Evolutionary conservation across 2,329 filamentous ascomycete genomes (phyloP), one percentile per base, ranked within the genome.

Genomic region (Aspergillus sp.): DNA sequence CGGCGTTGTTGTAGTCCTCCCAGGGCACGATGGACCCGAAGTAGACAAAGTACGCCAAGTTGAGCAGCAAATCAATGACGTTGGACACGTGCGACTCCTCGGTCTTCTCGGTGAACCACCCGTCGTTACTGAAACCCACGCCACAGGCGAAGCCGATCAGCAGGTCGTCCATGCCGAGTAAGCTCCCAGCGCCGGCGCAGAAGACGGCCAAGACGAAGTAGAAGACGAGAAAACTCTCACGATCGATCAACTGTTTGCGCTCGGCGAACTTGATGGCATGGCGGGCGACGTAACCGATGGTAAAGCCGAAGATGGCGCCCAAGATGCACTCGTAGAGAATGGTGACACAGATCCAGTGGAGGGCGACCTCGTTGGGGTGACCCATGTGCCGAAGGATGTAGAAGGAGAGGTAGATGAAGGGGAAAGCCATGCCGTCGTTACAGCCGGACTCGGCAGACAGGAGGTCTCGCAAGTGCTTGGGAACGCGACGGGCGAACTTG

Each of bases 361-460:
- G 87, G 14, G 86, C 82, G 40, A 95, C 89, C 49, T 88, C 73
- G 44, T 75, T 73, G 4, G 88, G 84, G 60, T 88, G 72, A 24
- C 84, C 84, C 57, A 87, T 79, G 69, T 93, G 96, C 60, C 88
- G 84, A 60, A 97, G 89, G 44, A 97, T 82, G 72, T 96, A 97
- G 26, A 96, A 78, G 1, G 89, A 87, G 26, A 99, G 80, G 69
- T 99, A 99, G 64, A 99, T 84, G 71, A 99, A 99, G 0, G 94
- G 94, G 67, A 99, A 99, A 1, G 94, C 94, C 94, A 99, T 99
- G 74, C 94, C 94, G 71, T 99, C 94, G 80, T 99, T 99, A 76
- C 94, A 99, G 26, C 94, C 94, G 7, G 94, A 99, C 74, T 99
- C 94, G 51, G 92, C 92, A 4, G 94, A 99, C 11, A 99, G 79